Evolutionary conservation across 2,329 filamentous ascomycete species (phyloP).

Genomic region (Purpureocillium lavendulum): DNA sequence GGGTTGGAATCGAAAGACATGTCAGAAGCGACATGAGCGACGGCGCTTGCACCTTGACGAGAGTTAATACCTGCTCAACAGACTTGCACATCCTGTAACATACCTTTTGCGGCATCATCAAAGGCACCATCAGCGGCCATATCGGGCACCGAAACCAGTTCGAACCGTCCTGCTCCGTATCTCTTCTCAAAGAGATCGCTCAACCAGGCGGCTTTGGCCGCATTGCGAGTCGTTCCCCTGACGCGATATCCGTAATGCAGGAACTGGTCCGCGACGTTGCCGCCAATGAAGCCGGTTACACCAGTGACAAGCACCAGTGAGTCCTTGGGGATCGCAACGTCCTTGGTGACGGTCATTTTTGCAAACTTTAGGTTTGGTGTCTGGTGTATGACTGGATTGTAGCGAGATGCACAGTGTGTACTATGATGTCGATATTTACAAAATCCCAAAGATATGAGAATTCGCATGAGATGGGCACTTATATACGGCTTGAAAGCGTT

Average conservation of each 20-base stretch:
- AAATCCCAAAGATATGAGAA: too few species aligned
- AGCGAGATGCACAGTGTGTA: too few species aligned
- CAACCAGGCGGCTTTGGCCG: conserved; percentile 23
- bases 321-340: conserved; percentile 14
- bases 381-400: too few species aligned
- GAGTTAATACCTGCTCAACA: too few species aligned
- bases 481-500: too few species aligned
- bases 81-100: conserved; percentile 3
- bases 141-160: conserved; percentile 23
- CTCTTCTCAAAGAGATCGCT: conserved; percentile 17
- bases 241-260: conserved; percentile 32
- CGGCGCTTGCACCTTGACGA: conserved; percentile 7
- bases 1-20: conserved; percentile 25
- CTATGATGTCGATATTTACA: too few species aligned
- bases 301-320: conserved; percentile 35
- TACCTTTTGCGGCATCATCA: conserved; percentile 18
- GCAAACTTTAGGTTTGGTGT: too few species aligned
- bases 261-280: conserved; percentile 30
- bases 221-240: conserved; percentile 31
- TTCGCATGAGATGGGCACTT: too few species aligned
- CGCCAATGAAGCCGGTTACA: conserved; percentile 34
- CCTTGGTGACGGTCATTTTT: too few species aligned
- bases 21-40: conserved; percentile 30
- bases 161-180: conserved; percentile 24
- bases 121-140: conserved; percentile 18